Conservation (phyloP, 495 filamentous ascomycete species). For the Apiosordaria backusii region DNA sequence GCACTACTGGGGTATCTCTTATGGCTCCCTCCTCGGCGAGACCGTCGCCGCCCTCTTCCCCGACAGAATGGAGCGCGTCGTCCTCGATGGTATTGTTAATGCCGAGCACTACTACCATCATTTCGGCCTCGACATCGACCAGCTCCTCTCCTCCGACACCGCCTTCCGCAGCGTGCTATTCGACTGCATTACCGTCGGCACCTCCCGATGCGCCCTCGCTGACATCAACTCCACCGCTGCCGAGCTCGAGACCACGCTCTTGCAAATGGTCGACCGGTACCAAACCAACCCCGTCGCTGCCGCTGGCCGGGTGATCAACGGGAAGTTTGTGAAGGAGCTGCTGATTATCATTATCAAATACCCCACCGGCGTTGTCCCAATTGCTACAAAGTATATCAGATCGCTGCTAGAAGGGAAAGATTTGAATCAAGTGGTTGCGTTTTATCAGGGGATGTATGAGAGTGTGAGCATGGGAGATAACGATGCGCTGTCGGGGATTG, state of each 20-base stretch:
- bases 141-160: constrained; percentile 8
- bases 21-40: constrained; percentile 55
- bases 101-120: constrained; percentile 33
- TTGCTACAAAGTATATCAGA: not conserved
- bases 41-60: constrained; percentile 45
- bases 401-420: not conserved
- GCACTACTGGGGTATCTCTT: constrained; percentile 52
- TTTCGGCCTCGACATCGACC: constrained; percentile 4
- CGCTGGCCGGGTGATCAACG: not conserved
- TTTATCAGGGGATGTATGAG: not conserved
- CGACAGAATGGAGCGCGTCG: constrained; percentile 33
- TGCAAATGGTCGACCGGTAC: not conserved
- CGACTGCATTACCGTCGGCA: constrained; percentile 7
- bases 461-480: not conserved
- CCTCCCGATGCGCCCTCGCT: constrained; percentile 5
- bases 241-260: not conserved
- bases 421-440: not conserved
- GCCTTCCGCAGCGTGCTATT: constrained; percentile 8
- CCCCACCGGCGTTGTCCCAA: not conserved
- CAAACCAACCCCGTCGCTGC: not conserved
- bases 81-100: constrained; percentile 38
- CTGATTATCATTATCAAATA: constrained; percentile 7
- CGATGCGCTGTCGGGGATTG: constrained; percentile 7
- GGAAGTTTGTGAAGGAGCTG: not conserved
- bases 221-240: not conserved